These are phyloP conservation scores for Russula griseocarnosa DNA, from an alignment of 768 basidiomycete species.

Conservation along the genomic window DNA sequence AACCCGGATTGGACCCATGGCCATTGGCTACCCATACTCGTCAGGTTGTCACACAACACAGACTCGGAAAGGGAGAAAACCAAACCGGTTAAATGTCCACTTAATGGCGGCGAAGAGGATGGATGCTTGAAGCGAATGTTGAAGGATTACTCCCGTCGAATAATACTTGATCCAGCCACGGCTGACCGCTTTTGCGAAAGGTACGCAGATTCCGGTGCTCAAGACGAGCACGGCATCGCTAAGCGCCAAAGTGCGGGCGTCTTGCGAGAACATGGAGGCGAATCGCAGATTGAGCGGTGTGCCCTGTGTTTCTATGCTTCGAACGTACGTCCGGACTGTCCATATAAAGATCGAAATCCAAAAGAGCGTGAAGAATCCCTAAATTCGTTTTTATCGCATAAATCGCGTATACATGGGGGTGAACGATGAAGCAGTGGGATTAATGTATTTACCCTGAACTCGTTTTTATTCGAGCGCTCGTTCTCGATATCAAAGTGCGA, in stretches of 20 bases:
- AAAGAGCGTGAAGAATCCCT: conserved; percentile 95
- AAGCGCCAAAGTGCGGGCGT: conserved; percentile 76
- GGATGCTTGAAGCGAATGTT: conserved; percentile 73
- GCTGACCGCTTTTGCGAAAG: conserved; percentile 72
- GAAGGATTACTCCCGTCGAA: conserved; percentile 68
- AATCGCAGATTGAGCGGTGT: conserved; percentile 75
- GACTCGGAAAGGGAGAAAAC: not conserved
- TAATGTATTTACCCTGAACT: conserved; percentile 59
- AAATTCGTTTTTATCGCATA: not conserved
- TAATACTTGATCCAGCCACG: conserved; percentile 80
- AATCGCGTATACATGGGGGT: not conserved
- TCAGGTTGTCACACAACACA: not conserved
- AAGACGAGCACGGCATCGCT: conserved; percentile 80
- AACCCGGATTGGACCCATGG: conserved; percentile 97
- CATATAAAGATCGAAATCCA: conserved; percentile 88
- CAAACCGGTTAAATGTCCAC: conserved; percentile 85
- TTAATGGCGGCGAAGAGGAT: conserved; percentile 70
- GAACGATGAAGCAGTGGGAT: not conserved
- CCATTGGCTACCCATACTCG: conserved; percentile 62
- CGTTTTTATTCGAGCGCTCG: conserved; percentile 66
- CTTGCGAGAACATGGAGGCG: conserved; percentile 80
- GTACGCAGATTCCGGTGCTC: conserved; percentile 73
- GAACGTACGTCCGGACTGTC: conserved; percentile 70
- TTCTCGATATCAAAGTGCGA: conserved; percentile 84
- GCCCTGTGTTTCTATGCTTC: conserved; percentile 72